A percentile compares a stretch with the other conserved stretches of the same genome.
Conservation (phyloP, 2,329 filamentous ascomycete genomes). For the Neofusicoccum sp. region DNA sequence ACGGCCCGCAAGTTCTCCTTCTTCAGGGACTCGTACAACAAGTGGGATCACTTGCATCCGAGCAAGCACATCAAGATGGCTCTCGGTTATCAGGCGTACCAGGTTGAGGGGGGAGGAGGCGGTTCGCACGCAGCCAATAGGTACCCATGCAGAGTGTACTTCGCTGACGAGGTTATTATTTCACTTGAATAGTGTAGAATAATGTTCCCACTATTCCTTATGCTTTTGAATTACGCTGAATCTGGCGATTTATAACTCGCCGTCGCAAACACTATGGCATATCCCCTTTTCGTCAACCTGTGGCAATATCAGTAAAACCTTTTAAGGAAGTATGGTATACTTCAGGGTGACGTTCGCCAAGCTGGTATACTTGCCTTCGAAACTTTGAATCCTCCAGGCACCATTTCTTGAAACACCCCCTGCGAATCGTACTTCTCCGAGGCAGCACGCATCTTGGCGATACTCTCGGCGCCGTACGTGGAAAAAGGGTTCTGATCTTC, state of each 20-base stretch:
- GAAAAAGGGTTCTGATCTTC: slow-evolving; percentile 21
- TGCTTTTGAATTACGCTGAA: too few relatives aligned
- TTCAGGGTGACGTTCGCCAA: too few relatives aligned
- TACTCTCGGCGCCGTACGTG: slow-evolving; percentile 24
- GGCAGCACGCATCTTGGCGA: slow-evolving; percentile 13
- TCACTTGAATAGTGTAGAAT: too few relatives aligned
- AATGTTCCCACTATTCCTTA: too few relatives aligned
- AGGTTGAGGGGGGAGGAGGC: slow-evolving; percentile 16
- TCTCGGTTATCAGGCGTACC: slow-evolving; percentile 21
- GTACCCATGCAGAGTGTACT: slow-evolving; percentile 37
- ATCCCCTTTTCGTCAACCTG: too few relatives aligned
- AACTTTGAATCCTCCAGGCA: slow-evolving; percentile 31
- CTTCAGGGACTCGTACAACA: slow-evolving; percentile 12
- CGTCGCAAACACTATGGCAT: too few relatives aligned
- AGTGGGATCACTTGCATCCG: slow-evolving; percentile 20
- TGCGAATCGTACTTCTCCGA: slow-evolving; percentile 22
- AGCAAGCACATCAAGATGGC: slow-evolving; percentile 14
- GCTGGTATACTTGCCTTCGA: neutral
- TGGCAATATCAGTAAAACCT: too few relatives aligned
- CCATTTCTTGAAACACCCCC: slow-evolving; percentile 27
- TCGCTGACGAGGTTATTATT: too few relatives aligned
- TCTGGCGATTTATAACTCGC: too few relatives aligned
- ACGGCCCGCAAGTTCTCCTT: slow-evolving; percentile 22
- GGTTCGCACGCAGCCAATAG: slow-evolving; percentile 20
- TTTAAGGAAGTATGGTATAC: too few relatives aligned